Percentiles rank a stretch among this genome's conserved stretches.
These are phyloP conservation scores for Daldinia concentrica DNA, from an alignment of 495 filamentous ascomycete genomes.

Conservation along the genomic window DNA sequence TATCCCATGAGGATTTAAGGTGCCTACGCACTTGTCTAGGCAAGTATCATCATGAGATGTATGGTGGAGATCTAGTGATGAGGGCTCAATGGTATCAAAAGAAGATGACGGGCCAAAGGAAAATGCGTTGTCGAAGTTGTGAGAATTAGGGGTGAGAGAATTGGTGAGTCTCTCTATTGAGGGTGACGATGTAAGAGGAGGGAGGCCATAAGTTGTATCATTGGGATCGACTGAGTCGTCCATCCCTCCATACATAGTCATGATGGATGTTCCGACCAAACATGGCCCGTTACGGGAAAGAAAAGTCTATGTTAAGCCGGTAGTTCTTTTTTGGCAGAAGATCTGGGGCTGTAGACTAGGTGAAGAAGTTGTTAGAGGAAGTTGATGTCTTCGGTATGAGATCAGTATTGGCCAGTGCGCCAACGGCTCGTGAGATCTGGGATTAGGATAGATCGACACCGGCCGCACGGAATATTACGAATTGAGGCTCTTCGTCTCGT, in stretches of 20 bases:
- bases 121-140: conserved; percentile 21
- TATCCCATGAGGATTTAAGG: conserved; percentile 5
- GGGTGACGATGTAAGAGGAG: conserved; percentile 25
- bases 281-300: conserved; percentile 24
- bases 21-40: conserved; percentile 49
- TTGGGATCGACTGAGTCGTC: conserved; percentile 33
- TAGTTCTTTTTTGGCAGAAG: neutral
- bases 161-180: conserved; percentile 19
- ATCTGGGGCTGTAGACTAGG: neutral
- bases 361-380: neutral
- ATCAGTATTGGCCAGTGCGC: conserved; percentile 22
- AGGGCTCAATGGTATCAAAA: conserved; percentile 33
- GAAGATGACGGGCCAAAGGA: conserved; percentile 9
- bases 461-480: conserved; percentile 9
- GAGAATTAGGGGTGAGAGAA: conserved; percentile 11
- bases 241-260: conserved; percentile 30
- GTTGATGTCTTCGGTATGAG: neutral
- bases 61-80: conserved; percentile 32
- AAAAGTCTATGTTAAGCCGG: neutral
- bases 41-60: conserved; percentile 56
- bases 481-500: conserved; percentile 30
- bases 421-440: conserved; percentile 4
- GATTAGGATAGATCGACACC: conserved; percentile 16
- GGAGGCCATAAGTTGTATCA: conserved; percentile 17
- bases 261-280: conserved; percentile 7